Percentiles rank a stretch among this genome's conserved stretches.
Conservation (phyloP, 2,329 filamentous ascomycete genomes). For the Calonectria pseudoturangicola region DNA sequence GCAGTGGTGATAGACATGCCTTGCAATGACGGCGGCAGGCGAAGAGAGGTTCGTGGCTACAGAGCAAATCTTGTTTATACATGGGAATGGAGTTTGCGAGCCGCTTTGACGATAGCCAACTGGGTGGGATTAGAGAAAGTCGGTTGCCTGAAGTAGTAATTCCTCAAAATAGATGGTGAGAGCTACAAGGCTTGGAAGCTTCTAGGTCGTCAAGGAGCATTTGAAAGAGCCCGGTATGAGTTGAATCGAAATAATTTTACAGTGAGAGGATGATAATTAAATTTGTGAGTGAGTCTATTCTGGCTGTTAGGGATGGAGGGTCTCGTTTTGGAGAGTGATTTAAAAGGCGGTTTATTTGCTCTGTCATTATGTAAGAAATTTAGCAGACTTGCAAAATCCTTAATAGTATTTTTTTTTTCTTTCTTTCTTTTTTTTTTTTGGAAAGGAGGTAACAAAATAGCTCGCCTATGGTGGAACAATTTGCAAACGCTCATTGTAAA, state of each 20-base stretch:
- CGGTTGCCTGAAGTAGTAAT: not conserved
- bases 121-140: not conserved
- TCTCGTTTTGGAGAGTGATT: no score
- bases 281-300: no score
- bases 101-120: not conserved
- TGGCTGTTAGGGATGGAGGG: no score
- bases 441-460: not conserved
- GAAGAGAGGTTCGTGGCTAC: not conserved
- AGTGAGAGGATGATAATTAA: no score
- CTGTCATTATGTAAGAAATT: no score
- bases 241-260: no score
- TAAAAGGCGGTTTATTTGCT: no score
- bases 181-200: not conserved
- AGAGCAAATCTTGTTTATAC: not conserved
- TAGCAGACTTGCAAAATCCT: no score
- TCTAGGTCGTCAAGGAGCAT: no score
- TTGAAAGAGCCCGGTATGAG: no score
- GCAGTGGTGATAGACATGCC: not conserved
- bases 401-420: not conserved
- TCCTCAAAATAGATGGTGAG: not conserved
- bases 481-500: not conserved
- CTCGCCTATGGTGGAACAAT: not conserved
- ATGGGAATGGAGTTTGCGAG: not conserved
- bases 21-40: not conserved
- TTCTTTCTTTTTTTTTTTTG: no score